phyloP scores from a whole-genome alignment of 495 filamentous ascomycete genomes.

The Jackrogersella multiformis region DNA sequence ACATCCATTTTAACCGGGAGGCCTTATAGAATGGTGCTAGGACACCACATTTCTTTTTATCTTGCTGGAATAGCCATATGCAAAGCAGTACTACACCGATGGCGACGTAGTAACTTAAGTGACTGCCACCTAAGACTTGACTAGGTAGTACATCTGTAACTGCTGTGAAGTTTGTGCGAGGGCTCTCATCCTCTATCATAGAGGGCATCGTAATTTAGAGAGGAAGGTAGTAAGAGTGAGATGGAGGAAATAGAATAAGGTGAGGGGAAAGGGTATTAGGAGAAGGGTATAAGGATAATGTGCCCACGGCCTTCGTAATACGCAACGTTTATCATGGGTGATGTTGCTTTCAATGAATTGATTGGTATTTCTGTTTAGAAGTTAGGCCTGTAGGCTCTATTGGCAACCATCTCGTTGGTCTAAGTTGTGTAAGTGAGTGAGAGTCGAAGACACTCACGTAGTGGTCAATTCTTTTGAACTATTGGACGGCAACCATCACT shows the following conservation, averaged over 20 bases:
- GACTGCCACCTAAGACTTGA: slow-evolving; percentile 30
- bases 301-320: slow-evolving; percentile 9
- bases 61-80: slow-evolving; percentile 41
- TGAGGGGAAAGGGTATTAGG: slow-evolving; percentile 3
- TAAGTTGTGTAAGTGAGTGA: slow-evolving; percentile 11
- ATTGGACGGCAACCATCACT: slow-evolving; percentile 23
- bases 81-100: slow-evolving; percentile 36
- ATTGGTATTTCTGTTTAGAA: background rate
- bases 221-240: background rate
- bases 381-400: background rate
- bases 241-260: background rate
- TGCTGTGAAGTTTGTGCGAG: slow-evolving; percentile 37
- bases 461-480: slow-evolving; percentile 14
- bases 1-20: slow-evolving; percentile 50
- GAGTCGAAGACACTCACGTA: background rate
- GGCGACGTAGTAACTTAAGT: slow-evolving; percentile 46
- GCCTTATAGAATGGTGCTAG: slow-evolving; percentile 47
- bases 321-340: slow-evolving; percentile 19
- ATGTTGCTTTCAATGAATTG: slow-evolving; percentile 1
- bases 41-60: slow-evolving; percentile 36
- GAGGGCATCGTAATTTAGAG: slow-evolving; percentile 32
- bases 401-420: background rate
- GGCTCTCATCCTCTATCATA: slow-evolving; percentile 35
- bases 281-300: slow-evolving; percentile 10
- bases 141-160: slow-evolving; percentile 28